These are phyloP conservation scores for Mucor sp. DNA, from an alignment of 371 early-diverging fungal species.

Conservation along the genomic window DNA sequence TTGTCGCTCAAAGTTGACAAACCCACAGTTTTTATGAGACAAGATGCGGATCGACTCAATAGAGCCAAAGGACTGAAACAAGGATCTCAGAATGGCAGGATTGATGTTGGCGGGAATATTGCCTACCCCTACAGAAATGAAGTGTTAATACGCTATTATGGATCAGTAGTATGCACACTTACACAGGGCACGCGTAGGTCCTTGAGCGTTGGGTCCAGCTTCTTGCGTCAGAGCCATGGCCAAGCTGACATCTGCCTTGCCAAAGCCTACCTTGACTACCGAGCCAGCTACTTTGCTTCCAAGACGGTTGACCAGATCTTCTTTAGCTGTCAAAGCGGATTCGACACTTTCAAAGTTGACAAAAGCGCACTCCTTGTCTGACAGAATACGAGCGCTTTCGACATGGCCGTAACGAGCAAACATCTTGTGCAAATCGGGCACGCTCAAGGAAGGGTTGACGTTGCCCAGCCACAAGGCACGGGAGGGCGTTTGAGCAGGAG, in stretches of 20 bases:
- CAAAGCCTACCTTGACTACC: conserved; percentile 86
- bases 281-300: conserved; percentile 40
- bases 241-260: conserved; percentile 75
- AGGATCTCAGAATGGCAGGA: conserved; percentile 67
- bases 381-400: conserved; percentile 89
- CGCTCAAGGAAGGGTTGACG: conserved; percentile 78
- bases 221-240: conserved; percentile 52
- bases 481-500: conserved; percentile 61
- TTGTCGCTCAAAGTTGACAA: conserved; percentile 87
- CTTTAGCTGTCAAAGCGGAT: conserved; percentile 45
- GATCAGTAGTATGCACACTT: conserved; percentile 13
- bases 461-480: conserved; percentile 97
- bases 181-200: conserved; percentile 55
- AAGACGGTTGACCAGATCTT: conserved; percentile 36
- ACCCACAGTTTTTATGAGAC: conserved; percentile 95
- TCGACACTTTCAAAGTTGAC: conserved; percentile 49
- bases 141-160: not conserved
- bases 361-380: conserved; percentile 68
- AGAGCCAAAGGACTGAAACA: conserved; percentile 81
- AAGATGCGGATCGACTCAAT: conserved; percentile 92
- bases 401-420: conserved; percentile 92
- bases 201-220: conserved; percentile 46
- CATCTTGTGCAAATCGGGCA: conserved; percentile 75
- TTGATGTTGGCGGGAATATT: conserved; percentile 86
- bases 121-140: conserved; percentile 74